Percentiles rank a stretch among this genome's conserved stretches.
Conservation (phyloP, 2,329 filamentous ascomycete genomes). For the Fusarium succisae region DNA sequence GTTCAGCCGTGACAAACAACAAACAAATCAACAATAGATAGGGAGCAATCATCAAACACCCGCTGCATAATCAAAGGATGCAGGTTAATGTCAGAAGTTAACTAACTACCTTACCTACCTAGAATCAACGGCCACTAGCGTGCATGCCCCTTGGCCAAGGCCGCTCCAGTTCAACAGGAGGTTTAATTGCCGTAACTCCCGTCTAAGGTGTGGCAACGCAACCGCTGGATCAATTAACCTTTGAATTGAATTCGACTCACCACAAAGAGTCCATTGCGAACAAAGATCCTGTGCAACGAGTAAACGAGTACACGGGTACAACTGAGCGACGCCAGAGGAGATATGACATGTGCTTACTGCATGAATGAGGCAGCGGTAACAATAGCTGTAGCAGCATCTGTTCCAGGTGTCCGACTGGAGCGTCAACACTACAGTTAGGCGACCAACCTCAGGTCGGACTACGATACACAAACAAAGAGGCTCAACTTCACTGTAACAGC, state of each 20-base stretch:
- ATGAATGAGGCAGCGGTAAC: neutral
- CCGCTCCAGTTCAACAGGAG: conserved; percentile 12
- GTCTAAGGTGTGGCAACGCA: neutral
- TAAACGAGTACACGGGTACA: neutral
- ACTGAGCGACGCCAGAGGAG: neutral
- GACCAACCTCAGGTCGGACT: neutral
- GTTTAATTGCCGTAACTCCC: conserved; percentile 27
- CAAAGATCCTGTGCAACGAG: conserved; percentile 1
- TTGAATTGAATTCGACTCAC: conserved; percentile 3
- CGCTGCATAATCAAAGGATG: conserved; percentile 20
- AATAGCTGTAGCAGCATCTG: neutral
- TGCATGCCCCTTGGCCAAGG: conserved; percentile 28
- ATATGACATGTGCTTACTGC: neutral
- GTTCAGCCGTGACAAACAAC: neutral
- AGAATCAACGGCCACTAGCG: conserved; percentile 40
- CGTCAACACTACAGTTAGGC: neutral
- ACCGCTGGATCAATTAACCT: neutral
- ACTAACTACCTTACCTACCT: too few species aligned
- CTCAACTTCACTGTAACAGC: conserved; percentile 11
- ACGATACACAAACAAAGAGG: conserved; percentile 12
- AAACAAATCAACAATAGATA: neutral
- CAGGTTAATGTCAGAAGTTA: conserved; percentile 5
- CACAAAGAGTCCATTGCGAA: neutral
- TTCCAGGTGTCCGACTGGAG: neutral
- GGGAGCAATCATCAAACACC: neutral